Base-by-base conservation (phyloP, 352 stramenopile species). In the Thalassiosira mediterranea region DNA sequence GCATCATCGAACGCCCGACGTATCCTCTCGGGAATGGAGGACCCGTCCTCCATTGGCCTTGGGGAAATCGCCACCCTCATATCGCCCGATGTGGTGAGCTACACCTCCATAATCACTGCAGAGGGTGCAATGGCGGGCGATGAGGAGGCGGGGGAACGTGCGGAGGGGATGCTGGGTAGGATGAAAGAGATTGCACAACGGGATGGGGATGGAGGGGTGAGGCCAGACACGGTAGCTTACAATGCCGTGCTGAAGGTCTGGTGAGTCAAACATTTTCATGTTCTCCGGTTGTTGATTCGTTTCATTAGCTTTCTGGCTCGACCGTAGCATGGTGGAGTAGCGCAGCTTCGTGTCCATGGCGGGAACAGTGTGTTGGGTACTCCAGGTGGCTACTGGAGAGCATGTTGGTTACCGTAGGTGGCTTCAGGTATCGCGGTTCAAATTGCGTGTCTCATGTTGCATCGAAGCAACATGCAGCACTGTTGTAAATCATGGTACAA, bases 161-260 rank as follows among this genome's bases (percentile, higher is more conserved):
- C 83, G 1, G 79, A 88, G 58, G 49, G 57, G 25, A 40, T 90
- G 32, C 58, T 90, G 42, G 59, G 81, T 29, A 63, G 67, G 48
- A 77, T 88, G 69, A 66, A 37, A 38, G 66, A 56, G 37, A 37
- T 81, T 29, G 57, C 69, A 26, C 15, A 28, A 8, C 32, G 32
- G 19, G 25, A 38, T 5, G 56, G 58, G 0, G 64, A 69, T 59
- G n/a, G 4, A 13, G 31, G 42, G 13, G 57, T 75, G 13, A 75
- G 60, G 38, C 71, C 71, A n/a, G 64, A 80, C 66, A 80, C 71
- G 11, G 56, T 73, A 32, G 56, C 49, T 11, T 80, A 80, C 42
- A 80, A 80, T 54, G 71, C 71, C 42, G 54, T 80, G 38, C 46
- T 80, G 8, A 80, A 80, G 52, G 71, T 81, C 28, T 88, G 70